Base-by-base conservation (phyloP, 2,329 filamentous ascomycete genomes). In the Gliomastix tumulicola region DNA sequence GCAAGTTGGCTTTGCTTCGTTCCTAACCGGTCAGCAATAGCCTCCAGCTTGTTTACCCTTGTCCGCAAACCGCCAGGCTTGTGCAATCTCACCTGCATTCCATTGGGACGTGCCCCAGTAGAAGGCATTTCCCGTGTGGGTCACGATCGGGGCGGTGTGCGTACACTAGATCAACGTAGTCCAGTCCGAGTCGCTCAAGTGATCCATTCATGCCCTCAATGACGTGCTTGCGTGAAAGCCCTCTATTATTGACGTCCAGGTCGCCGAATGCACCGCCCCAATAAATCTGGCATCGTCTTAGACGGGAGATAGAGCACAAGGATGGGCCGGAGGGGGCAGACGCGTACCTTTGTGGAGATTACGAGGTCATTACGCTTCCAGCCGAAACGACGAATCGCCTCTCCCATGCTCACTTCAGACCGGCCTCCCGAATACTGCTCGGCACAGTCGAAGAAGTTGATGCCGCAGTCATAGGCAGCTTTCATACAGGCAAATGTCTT, bases 31-130 rank as follows among this genome's bases (percentile, higher is more conserved):
- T 84, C 70, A 3, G 84, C 82, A 44, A 88, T 70, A 35, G 74
- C 65, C 65, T 74, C 60, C 42, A 79, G 60, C 50, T 69, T 67
- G 47, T 69, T 73, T 36, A 84, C 75, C 55, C 74, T 74, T 44
- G 75, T 81, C 76, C 22, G 79, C 75, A 41, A 76, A 66, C 13
- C 73, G 63, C 63, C 72, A 76, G 1, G 80, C 79, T 40, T 76
- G 67, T 6, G 72, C 69, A 50, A 84, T 82, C 60, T 83, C 78
- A 40, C 74, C 70, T 30, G 79, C 76, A 41, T 66, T 69, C 79
- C 79, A 84, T 55, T 83, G 76, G 0, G 76, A 82, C 0, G 79
- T 84, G 30, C 79, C 79, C 79, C 79, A 83, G 64, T 84, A 83
- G 44, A 85, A 74, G 3, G 77, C 75, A 71, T 77, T 61, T 85